Evolutionary conservation across 2,329 filamentous ascomycete species (phyloP).

Genomic region (Mycocentrospora acerina): DNA sequence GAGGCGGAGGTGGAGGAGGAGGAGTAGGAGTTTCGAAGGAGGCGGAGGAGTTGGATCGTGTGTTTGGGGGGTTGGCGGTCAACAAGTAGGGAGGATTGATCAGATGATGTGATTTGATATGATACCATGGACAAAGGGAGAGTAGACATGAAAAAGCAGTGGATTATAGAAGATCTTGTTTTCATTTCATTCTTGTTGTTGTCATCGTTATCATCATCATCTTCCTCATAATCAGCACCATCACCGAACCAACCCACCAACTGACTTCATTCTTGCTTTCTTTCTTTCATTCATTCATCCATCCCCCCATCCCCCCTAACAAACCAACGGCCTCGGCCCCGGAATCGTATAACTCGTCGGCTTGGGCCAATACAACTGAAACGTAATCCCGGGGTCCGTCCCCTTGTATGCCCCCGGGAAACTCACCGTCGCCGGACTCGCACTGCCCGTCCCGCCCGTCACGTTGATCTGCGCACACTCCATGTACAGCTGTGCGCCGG

Average conservation of each 20-base stretch:
- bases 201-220: no score
- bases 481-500: slow-evolving; percentile 51
- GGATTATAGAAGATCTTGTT: no score
- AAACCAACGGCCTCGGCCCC: slow-evolving; percentile 52
- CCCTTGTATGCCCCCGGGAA: slow-evolving; percentile 36
- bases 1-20: slow-evolving; percentile 26
- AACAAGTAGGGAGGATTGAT: neutral
- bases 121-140: neutral
- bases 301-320: slow-evolving; percentile 27
- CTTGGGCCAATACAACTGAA: slow-evolving; percentile 35
- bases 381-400: slow-evolving; percentile 33
- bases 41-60: slow-evolving; percentile 61
- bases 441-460: slow-evolving; percentile 24
- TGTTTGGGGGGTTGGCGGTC: slow-evolving; percentile 65
- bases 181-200: no score
- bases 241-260: no score
- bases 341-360: slow-evolving; percentile 50
- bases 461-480: slow-evolving; percentile 39
- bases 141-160: no score
- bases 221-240: no score
- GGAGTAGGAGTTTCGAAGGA: slow-evolving; percentile 47
- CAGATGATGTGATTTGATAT: neutral
- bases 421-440: slow-evolving; percentile 29
- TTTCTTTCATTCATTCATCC: no score
- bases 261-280: no score